Evolutionary conservation across 2,329 filamentous ascomycete genomes (phyloP).

Genomic region (Aphanoascus verrucosus): DNA sequence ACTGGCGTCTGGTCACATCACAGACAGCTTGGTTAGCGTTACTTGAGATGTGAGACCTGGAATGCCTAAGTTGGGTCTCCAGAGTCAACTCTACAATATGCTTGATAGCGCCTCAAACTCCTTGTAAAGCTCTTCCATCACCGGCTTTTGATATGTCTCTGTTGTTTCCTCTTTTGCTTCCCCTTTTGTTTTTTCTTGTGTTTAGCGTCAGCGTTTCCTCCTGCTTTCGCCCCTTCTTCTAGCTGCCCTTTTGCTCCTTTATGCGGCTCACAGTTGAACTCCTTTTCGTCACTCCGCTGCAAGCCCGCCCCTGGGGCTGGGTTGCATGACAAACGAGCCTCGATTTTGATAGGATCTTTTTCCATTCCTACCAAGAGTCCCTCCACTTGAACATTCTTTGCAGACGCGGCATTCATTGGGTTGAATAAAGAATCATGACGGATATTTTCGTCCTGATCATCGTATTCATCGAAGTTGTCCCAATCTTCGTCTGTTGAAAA

Average conservation of each 20-base stretch:
- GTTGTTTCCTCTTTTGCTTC: neutral
- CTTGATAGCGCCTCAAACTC: too few species aligned
- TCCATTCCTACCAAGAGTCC: neutral
- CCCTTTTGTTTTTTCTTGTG: neutral
- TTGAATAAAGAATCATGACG: neutral
- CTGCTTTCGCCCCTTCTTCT: neutral
- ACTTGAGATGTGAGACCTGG: too few species aligned
- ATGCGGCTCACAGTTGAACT: neutral
- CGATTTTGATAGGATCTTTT: too few species aligned
- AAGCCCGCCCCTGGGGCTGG: neutral
- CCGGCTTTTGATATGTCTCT: neutral
- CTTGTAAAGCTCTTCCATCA: too few species aligned
- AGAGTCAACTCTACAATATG: too few species aligned
- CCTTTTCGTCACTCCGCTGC: neutral
- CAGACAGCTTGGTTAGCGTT: too few species aligned
- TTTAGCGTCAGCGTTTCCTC: neutral
- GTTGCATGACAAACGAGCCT: too few species aligned
- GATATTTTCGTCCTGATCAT: neutral
- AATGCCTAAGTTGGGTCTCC: too few species aligned
- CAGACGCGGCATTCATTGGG: neutral
- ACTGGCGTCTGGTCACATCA: too few species aligned
- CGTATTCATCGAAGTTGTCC: neutral
- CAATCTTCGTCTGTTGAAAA: neutral
- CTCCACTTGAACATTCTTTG: neutral
- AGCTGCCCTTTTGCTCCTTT: neutral